Base-by-base conservation (phyloP, 2,329 filamentous ascomycete species). In the Penicillium olsonii region DNA sequence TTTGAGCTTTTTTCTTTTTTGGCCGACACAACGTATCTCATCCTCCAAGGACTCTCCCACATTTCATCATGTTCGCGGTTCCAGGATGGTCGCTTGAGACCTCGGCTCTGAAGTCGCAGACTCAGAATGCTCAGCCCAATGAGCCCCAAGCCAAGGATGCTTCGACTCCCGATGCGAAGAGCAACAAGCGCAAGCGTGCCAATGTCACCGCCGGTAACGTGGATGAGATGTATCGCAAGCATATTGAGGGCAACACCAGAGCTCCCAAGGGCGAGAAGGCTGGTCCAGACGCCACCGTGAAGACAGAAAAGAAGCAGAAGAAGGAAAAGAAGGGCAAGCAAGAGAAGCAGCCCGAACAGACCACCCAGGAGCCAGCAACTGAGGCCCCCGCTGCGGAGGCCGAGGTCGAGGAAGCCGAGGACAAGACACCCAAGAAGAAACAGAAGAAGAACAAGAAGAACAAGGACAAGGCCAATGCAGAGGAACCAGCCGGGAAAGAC, bases 1-100 rank as follows among this genome's bases (percentile, higher is more conserved):
- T 50, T 50, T 38, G 48, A 37, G 24, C 27, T 26, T 17, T 11
- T 48, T 38, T 44, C 33, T 47, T 42, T 18, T 31, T 14, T 22
- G n/a, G n/a, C n/a, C n/a, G 35, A 39, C 24, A 37, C n/a, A 37
- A n/a, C 9, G 18, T 17, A n/a, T 45, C 35, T n/a, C 42, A 39
- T 35, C 18, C 22, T 12, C 29, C 33, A 27, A 37, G 33, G 24
- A 34, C 39, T 24, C 22, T 49, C 34, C 27, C 17, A 37, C 22
- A n/a, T 39, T n/a, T 42, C 48, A 60, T 27, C 53, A 72, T 97
- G 92, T 97, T 97, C 71, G 87, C 91, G 9, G 92, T 97, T 24
- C 88, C 89, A 64, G 94, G 94, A 60, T 96, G 92, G 92, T 90
- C 90, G 33, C 79, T 96, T 29, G 84, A 89, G 48, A 81, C 86